Evolutionary conservation across 2,329 filamentous ascomycete genomes (phyloP), one percentile per base, ranked within the genome.

Genomic region (Aureobasidium sp.): DNA sequence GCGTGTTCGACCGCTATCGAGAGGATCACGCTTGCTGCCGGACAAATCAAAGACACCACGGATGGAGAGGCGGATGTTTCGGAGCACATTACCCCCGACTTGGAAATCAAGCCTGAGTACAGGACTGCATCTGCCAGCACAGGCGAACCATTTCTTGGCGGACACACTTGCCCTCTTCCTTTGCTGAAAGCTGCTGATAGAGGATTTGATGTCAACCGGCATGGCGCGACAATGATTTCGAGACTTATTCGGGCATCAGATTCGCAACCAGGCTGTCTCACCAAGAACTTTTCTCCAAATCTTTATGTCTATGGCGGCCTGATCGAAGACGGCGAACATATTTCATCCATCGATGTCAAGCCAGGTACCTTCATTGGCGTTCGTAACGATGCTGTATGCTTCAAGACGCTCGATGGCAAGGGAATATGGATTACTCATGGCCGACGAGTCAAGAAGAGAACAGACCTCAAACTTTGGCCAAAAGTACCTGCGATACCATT

Each of bases 351-450:
- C 20, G 57, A 52, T 61, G 67, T 63, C n/a, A 62, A 66, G 20
- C 67, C 61, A 10, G 71, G 72, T 5, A 68, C 66, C 10, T 67
- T 77, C 48, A 64, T 77, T 6, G 76, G 73, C 10, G 67, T 70
- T n/a, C 71, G 76, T 8, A 72, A 68, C 41, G 64, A 66, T 41
- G 69, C 69, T 26, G 48, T 71, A 3, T 77, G 76, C 66, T 66
- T 78, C 41, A 69, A 71, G 5, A 75, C 76, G 0, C 70, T 69
- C 41, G 76, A 78, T 51, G 69, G 71, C 47, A 74, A 73, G 32
- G 76, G 74, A 36, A 63, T 78, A 47, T 78, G 76, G 76, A 74
- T 78, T 63, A 75, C 74, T 0, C 75, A 78, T 61, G 61, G 76
- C 8, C 72, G 76, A 24, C 70, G 73, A 6, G 69, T 74, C 50